A percentile compares a stretch with the other conserved stretches of the same genome.
Conservation (phyloP, 2,329 filamentous ascomycete genomes). For the Aspergillus clavatus region DNA sequence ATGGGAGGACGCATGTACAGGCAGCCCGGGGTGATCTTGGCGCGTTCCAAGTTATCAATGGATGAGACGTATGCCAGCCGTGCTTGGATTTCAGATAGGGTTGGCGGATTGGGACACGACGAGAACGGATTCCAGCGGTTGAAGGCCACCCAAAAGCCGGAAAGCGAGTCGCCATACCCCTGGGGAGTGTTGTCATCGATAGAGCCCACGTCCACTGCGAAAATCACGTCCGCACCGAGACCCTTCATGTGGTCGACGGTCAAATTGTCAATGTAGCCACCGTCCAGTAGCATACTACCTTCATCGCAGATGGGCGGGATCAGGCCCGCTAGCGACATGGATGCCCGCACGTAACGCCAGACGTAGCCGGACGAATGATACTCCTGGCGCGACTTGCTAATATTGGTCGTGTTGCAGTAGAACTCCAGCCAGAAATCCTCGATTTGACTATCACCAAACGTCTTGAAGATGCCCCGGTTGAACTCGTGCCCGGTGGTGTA, state of each 20-base stretch:
- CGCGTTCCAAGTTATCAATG: conserved; percentile 87
- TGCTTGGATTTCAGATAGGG: conserved; percentile 91
- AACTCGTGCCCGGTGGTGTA: conserved; percentile 99
- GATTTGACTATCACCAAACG: conserved; percentile 93
- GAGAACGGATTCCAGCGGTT: conserved; percentile 98
- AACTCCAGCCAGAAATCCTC: conserved; percentile 99
- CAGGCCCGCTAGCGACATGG: conserved; percentile 91
- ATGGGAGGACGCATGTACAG: conserved; percentile 96
- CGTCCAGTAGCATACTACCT: conserved; percentile 92
- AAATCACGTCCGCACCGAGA: conserved; percentile 87
- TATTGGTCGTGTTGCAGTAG: conserved; percentile 99
- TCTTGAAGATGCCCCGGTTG: conserved; percentile 98
- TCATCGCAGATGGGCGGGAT: conserved; percentile 94
- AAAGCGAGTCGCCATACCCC: conserved; percentile 86
- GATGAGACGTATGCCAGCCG: conserved; percentile 91
- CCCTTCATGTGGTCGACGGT: conserved; percentile 97
- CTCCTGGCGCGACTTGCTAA: conserved; percentile 85
- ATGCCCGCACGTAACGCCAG: conserved; percentile 93
- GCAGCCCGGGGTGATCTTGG: conserved; percentile 85
- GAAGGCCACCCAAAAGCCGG: conserved; percentile 87
- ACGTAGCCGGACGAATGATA: conserved; percentile 96
- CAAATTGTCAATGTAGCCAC: conserved; percentile 94
- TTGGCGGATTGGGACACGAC: conserved; percentile 81
- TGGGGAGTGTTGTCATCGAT: conserved; percentile 91
- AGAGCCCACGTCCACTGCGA: conserved; percentile 90